phyloP scores from a whole-genome alignment of 306 rosid species.

The Arachis stenosperma region DNA sequence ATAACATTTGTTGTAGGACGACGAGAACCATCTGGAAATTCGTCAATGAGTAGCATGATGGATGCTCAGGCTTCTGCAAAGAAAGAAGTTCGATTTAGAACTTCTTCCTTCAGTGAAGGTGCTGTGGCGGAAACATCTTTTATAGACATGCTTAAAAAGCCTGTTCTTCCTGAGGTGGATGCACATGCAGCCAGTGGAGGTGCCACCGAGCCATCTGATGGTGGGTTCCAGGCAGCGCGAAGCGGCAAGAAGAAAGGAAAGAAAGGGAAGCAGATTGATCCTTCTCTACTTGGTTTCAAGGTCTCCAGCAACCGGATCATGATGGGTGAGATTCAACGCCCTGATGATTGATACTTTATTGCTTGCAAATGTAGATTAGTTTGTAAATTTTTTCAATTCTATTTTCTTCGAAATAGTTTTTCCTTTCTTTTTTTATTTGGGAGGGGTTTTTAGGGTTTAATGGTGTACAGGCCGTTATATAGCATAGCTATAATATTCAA shows the following conservation, averaged over 20 bases:
- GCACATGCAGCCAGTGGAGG: constrained; percentile 45
- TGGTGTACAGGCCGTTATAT: constrained; percentile 52
- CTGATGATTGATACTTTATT: constrained; percentile 52
- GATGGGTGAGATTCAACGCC: constrained; percentile 82
- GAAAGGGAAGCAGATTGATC: constrained; percentile 80
- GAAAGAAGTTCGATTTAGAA: constrained; percentile 56
- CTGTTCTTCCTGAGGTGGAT: constrained; percentile 57
- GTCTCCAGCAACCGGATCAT: constrained; percentile 76
- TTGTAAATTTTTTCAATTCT: constrained; percentile 28
- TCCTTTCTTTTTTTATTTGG: too few relatives aligned
- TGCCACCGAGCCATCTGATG: constrained; percentile 50
- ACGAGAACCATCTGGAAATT: constrained; percentile 43
- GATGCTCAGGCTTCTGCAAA: constrained; percentile 56
- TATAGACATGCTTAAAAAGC: constrained; percentile 71
- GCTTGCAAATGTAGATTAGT: constrained; percentile 45
- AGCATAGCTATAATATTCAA: constrained; percentile 42
- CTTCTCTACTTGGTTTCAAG: constrained; percentile 75
- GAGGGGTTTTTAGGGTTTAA: constrained; percentile 8
- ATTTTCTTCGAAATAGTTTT: neutral
- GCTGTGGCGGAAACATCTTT: constrained; percentile 67
- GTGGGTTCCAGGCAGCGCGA: constrained; percentile 52
- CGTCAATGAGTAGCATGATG: constrained; percentile 34
- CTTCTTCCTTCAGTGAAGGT: constrained; percentile 61
- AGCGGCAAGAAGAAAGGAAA: constrained; percentile 75
- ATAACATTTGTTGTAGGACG: constrained; percentile 42